Base-by-base conservation (phyloP, 176 grass and related monocot species). In the Ananas comosus region DNA sequence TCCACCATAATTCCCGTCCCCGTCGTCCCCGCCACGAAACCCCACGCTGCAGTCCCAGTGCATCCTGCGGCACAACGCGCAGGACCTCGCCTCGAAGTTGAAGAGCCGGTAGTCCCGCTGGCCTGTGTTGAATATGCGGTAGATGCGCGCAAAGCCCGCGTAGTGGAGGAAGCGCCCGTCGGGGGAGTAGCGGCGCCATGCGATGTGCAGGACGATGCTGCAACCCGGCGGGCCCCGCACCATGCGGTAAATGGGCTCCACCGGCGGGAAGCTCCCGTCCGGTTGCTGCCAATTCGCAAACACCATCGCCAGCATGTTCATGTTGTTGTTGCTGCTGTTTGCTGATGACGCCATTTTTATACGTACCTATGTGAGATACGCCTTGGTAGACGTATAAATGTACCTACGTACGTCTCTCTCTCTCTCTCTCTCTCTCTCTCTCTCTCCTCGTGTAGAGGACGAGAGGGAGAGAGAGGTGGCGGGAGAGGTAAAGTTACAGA, bases 291-390 rank as follows among this genome's bases (percentile, higher is more conserved):
- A 71, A 71, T 48, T 71, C 1, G 48, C 51, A 2, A 71, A 16
- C 51, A 51, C 68, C 51, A 71, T 51, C 33, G 51, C 68, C 18
- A 71, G 51, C 68, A 71, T 71, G 11, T 13, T 18, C 13, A 69
- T 2, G 27, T 9, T 61, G 33, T 42, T 42, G 33, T 33, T 33
- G 29, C 4, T 33, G 29, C 6, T 42, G 33, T 42, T 42, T 42
- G 33, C 5, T 42, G 33, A 42, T 42, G 33, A 0, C 33, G 33
- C 33, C 33, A 42, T 42, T 42, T 42, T 42, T 42, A 42, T 42
- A 42, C 4, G 33, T 42, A 42, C 33, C 4, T 42, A 6, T 42
- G 33, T 42, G 4, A 42, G 33, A 42, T 42, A 42, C 33, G 33
- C 6, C 0, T 42, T 42, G 33, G 4, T 42, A 42, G 33, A 42